Evolutionary conservation across 805 yeast species (phyloP).

Genomic region (Pichia phayaonensis): DNA sequence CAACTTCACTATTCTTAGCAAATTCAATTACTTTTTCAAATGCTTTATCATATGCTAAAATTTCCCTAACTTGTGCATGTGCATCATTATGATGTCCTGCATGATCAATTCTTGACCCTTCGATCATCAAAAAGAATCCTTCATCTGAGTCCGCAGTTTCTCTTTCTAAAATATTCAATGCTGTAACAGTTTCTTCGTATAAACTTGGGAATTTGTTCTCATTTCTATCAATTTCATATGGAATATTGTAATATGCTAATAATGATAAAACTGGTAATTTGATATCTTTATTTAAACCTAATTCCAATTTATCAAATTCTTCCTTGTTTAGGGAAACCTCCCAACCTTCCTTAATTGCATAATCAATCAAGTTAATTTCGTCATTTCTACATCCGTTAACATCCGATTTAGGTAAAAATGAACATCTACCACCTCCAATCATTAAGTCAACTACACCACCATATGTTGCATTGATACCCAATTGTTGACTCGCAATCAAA

Average conservation of each 20-base stretch:
- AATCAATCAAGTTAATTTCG: conserved; percentile 55
- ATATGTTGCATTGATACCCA: conserved; percentile 66
- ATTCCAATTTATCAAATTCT: conserved; percentile 47
- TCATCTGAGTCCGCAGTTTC: conserved; percentile 67
- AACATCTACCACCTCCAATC: conserved; percentile 89
- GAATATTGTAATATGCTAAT: conserved; percentile 70
- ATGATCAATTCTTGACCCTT: conserved; percentile 92
- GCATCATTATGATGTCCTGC: conserved; percentile 95
- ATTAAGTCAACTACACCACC: conserved; percentile 76
- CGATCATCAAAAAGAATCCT: conserved; percentile 82
- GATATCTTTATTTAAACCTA: conserved; percentile 49
- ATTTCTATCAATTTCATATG: conserved; percentile 76
- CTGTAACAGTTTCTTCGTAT: conserved; percentile 70
- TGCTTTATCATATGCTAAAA: conserved; percentile 78
- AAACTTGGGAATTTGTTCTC: conserved; percentile 59
- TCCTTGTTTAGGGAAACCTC: conserved; percentile 50
- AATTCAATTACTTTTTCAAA: conserved; percentile 67
- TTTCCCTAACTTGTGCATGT: conserved; percentile 89
- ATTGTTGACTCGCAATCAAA: conserved; percentile 77
- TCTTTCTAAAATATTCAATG: conserved; percentile 56
- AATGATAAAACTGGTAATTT: conserved; percentile 70
- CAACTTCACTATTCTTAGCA: conserved; percentile 60
- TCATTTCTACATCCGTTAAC: conserved; percentile 68
- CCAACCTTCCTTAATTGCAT: conserved; percentile 59
- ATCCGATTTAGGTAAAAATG: conserved; percentile 49